A percentile compares a stretch with the other conserved stretches of the same genome.
phyloP scores from a whole-genome alignment of 257 asterid genomes.

The Ilex aquifolium region DNA sequence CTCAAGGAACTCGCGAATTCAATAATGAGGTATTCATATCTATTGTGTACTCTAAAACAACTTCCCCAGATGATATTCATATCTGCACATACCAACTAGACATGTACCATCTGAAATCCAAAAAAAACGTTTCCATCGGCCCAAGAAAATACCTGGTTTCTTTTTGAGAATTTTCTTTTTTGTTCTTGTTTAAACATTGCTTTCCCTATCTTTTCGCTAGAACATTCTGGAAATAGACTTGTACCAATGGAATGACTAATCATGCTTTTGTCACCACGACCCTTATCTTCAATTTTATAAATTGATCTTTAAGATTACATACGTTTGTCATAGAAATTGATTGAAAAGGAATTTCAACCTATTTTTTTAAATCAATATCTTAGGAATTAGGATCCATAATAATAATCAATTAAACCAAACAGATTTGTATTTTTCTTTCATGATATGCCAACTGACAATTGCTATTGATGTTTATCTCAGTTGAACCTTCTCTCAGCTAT shows the following conservation, averaged over 20 bases:
- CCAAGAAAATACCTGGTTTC: no score
- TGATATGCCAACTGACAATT: slow-evolving; percentile 10
- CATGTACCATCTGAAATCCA: neutral
- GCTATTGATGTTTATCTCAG: slow-evolving; percentile 36
- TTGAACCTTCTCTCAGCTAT: slow-evolving; percentile 71
- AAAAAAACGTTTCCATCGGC: no score
- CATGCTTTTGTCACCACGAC: no score
- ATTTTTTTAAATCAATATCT: neutral
- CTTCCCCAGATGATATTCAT: neutral
- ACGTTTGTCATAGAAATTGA: neutral
- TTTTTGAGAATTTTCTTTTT: neutral
- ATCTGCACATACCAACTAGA: neutral
- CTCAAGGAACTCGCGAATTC: slow-evolving; percentile 88
- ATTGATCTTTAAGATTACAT: neutral
- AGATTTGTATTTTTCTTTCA: neutral
- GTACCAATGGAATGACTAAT: no score
- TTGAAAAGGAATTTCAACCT: neutral
- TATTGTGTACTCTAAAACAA: neutral
- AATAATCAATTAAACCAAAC: neutral
- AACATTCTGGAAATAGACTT: no score
- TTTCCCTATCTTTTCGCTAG: no score
- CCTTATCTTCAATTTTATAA: no score
- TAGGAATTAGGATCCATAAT: neutral
- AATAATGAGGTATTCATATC: slow-evolving; percentile 57
- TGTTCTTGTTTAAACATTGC: neutral